phyloP scores from a whole-genome alignment of 2,329 filamentous ascomycete species.

The Calonectria fujianensis region DNA sequence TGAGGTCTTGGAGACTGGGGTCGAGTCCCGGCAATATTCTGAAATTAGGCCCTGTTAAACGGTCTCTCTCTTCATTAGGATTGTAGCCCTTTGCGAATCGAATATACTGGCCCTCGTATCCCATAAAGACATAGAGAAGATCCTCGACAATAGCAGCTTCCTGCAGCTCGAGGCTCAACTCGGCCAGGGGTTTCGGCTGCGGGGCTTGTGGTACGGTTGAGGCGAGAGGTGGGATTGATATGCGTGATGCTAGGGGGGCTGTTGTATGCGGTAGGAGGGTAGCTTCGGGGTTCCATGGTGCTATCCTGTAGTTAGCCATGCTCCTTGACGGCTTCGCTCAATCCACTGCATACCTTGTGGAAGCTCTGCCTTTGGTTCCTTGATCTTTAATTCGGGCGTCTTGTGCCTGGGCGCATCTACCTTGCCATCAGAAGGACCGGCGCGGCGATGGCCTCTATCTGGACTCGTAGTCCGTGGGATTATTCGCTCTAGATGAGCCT shows the following conservation, averaged over 20 bases:
- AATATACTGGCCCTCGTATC: slow-evolving; percentile 98
- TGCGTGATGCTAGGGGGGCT: slow-evolving; percentile 82
- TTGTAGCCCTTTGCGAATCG: slow-evolving; percentile 90
- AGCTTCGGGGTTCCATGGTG: slow-evolving; percentile 86
- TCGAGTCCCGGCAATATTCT: slow-evolving; percentile 89
- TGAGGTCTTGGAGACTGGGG: slow-evolving; percentile 91
- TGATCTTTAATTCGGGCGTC: slow-evolving; percentile 66
- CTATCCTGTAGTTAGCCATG: slow-evolving; percentile 57
- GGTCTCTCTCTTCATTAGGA: slow-evolving; percentile 88
- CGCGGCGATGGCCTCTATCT: slow-evolving; percentile 69
- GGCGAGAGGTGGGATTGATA: slow-evolving; percentile 82
- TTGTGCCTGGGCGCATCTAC: slow-evolving; percentile 64
- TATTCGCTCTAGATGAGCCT: slow-evolving; percentile 78
- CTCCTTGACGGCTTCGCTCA: background rate
- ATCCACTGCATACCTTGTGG: slow-evolving; percentile 66
- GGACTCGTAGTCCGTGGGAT: slow-evolving; percentile 73
- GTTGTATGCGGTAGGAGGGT: slow-evolving; percentile 80
- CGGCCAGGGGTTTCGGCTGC: slow-evolving; percentile 79
- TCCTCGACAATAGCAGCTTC: slow-evolving; percentile 93
- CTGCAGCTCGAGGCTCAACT: slow-evolving; percentile 86
- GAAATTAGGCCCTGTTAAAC: slow-evolving; percentile 88
- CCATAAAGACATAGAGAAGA: slow-evolving; percentile 96
- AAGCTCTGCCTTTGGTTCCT: slow-evolving; percentile 68
- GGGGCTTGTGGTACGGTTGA: slow-evolving; percentile 84
- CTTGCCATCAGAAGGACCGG: slow-evolving; percentile 61